Evolutionary conservation across 345 rosid species (phyloP).

Genomic region (thale cress (Arabidopsis thaliana)): TAIR10.1 NC_003076.8:18701501-18702000

Average conservation of each 20-base stretch:
- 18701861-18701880: conserved; percentile 6
- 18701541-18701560: conserved; percentile 27
- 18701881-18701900: not conserved
- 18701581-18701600: conserved; percentile 7
- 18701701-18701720: not conserved
- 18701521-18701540: conserved; percentile 43
- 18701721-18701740: not conserved
- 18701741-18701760: no score
- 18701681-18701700: not conserved
- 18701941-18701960: not conserved
- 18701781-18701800: no score
- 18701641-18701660: conserved; percentile 29
- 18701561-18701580: conserved; percentile 2
- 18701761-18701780: no score
- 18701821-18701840: not conserved
- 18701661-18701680: conserved; percentile 1
- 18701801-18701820: no score
- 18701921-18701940: not conserved
- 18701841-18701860: not conserved
- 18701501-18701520: conserved; percentile 37
- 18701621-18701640: conserved; percentile 32
- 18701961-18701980: not conserved
- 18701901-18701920: not conserved
- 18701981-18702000: not conserved
- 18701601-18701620: conserved; percentile 35